Base-by-base conservation (phyloP, 345 rosid species). In the Clarkia xantiana region DNA sequence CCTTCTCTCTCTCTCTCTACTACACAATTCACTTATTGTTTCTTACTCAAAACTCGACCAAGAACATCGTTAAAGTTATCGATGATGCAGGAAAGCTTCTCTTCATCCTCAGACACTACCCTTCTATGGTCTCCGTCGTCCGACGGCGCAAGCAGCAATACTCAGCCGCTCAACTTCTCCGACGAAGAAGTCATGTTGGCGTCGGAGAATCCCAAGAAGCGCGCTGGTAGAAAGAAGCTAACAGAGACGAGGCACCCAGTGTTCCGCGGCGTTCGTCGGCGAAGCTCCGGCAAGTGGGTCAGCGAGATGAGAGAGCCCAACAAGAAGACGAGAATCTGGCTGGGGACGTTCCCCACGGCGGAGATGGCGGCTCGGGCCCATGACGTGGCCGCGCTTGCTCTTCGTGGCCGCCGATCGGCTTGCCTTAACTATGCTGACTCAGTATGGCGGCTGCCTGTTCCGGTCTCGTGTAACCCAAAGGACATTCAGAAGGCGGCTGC, bases 321-420 rank as follows among this genome's bases (percentile, higher is more conserved):
- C 18, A 90, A 90, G 79, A 78, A 80, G 55, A 63, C 95, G 0
- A 76, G 97, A 61, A 82, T 90, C 18, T 90, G 97, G 97, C 69
- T 90, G 0, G 95, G 97, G 13, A 85, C 94, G 11, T 85, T 76
- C 38, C 72, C 75, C 0, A 78, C 83, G 0, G 79, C 71, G 2
- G 91, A 90, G 60, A 90, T 85, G 97, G 95, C 95, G 0, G 97
- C 95, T 16, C 70, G 97, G 34, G 95, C 97, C 0, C 95, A 85
- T 39, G 94, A 85, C 45, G 95, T 90, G 57, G 95, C 97, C 2
- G 91, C 78, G 13, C 55, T 85, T 0, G 81, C 95, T 0, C 55
- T 89, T 42, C 74, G 85, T 63, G 97, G 95, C 7, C 36, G 36
- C 0, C 64, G 83, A 15, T 62, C 72, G 11, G 94, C 88, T 12